Base-by-base conservation (phyloP, 352 stramenopile genomes). In the Phytopythium kandeliae region DNA sequence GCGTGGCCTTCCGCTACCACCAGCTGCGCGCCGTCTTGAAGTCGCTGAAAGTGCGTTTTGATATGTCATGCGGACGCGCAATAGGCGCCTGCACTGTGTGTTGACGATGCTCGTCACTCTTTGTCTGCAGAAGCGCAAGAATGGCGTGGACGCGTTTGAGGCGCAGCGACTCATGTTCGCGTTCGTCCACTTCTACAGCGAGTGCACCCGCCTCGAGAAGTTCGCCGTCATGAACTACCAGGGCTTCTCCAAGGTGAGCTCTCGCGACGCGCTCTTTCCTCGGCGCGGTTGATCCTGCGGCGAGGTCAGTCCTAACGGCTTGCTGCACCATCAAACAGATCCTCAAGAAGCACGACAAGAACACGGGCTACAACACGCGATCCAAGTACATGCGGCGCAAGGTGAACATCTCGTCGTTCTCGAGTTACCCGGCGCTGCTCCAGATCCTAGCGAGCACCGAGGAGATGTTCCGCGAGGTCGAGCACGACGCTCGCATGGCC, bases 211-310 rank as follows among this genome's bases (percentile, higher is more conserved):
- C 4, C 73, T 92, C 31, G 80, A 92, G 53, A 89, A 89, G 58
- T 92, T 87, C 48, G 80, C 80, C 11, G 78, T 92, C 21, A 89
- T 88, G 55, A 92, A 92, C 54, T 92, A 92, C 55, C 78, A 89
- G 57, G 80, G 80, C 33, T 92, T 92, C 48, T 92, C 80, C 43
- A 92, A 92, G 71, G 76, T 86, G 38, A n/a, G 33, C 1, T n/a
- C n/a, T n/a, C n/a, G n/a, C n/a, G n/a, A n/a, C n/a, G n/a, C n/a
- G n/a, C n/a, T n/a, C n/a, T n/a, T n/a, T n/a, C n/a, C n/a, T n/a
- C n/a, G n/a, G n/a, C n/a, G n/a, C n/a, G n/a, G n/a, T n/a, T n/a
- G n/a, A n/a, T n/a, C n/a, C n/a, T n/a, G n/a, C n/a, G n/a, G n/a
- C n/a, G n/a, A n/a, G n/a, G n/a, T n/a, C n/a, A n/a, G n/a, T n/a